A percentile compares a stretch with the other conserved stretches of the same genome.
Conservation (phyloP, 2,329 filamentous ascomycete genomes). For the Rhynchosporium graminicola region DNA sequence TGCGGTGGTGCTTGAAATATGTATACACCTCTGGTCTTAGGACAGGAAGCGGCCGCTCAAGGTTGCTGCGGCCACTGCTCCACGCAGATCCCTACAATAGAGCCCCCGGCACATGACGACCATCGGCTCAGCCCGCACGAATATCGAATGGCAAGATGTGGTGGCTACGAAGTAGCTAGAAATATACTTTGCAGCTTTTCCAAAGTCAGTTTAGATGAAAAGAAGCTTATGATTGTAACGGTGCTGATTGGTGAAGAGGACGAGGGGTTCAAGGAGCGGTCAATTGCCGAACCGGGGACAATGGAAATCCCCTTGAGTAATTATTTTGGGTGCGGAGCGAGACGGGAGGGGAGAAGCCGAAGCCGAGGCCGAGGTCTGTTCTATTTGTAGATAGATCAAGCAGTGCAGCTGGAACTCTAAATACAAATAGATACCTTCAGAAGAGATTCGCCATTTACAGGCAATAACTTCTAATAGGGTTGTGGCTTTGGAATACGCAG, state of each 20-base stretch:
- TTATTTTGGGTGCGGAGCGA: slow-evolving; percentile 1
- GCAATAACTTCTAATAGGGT: too few relatives aligned
- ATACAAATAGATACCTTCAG: not conserved
- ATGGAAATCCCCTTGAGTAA: not conserved
- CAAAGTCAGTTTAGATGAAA: slow-evolving; percentile 4
- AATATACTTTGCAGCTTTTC: not conserved
- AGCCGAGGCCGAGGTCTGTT: not conserved
- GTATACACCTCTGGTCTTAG: not conserved
- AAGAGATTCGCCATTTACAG: too few relatives aligned
- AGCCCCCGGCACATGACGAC: not conserved
- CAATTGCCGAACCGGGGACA: not conserved
- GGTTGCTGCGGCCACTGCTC: not conserved
- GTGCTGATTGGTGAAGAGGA: slow-evolving; percentile 7
- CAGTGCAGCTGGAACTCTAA: not conserved
- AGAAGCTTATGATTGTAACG: slow-evolving; percentile 10
- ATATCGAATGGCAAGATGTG: not conserved
- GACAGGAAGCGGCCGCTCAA: slow-evolving; percentile 3
- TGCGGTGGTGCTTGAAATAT: slow-evolving; percentile 1
- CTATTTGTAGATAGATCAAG: not conserved
- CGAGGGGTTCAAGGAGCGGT: not conserved
- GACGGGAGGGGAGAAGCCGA: not conserved
- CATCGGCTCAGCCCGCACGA: not conserved
- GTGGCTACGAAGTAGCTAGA: not conserved
- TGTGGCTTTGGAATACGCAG: too few relatives aligned
- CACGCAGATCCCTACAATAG: not conserved